These are phyloP conservation scores for Suillus subalutaceus DNA, from an alignment of 768 basidiomycete species.

Conservation along the genomic window DNA sequence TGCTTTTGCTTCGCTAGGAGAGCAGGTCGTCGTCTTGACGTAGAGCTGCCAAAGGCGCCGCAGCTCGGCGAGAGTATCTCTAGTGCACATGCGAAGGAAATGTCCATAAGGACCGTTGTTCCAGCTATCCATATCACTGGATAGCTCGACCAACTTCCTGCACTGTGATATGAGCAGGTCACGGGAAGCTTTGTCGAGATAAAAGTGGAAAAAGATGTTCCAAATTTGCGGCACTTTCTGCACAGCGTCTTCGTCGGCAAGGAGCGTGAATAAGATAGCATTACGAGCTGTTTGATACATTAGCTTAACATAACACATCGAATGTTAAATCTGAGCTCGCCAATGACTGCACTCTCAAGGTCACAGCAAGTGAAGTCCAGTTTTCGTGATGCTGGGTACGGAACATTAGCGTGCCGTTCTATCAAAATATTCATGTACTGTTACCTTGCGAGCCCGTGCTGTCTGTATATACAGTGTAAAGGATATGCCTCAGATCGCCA, in stretches of 20 bases:
- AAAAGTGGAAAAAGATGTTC: conserved; percentile 35
- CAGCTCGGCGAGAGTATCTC: conserved; percentile 26
- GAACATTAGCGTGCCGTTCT: not conserved
- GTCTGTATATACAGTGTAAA: conserved; percentile 46
- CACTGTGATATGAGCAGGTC: conserved; percentile 32
- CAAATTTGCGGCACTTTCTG: conserved; percentile 24
- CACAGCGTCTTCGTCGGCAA: conserved; percentile 26
- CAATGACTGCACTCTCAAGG: conserved; percentile 31
- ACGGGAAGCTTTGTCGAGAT: conserved; percentile 26
- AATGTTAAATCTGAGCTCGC: conserved; percentile 15
- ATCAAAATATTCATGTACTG: not conserved
- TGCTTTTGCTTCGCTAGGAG: conserved; percentile 14
- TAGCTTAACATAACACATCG: not conserved
- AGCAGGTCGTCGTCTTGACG: conserved; percentile 16
- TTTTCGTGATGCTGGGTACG: conserved; percentile 23
- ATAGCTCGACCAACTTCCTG: conserved; percentile 22
- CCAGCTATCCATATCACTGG: conserved; percentile 25
- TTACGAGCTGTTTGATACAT: conserved; percentile 27
- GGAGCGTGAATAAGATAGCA: conserved; percentile 28
- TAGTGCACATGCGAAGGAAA: conserved; percentile 28
- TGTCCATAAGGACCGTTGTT: conserved; percentile 29
- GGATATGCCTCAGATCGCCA: conserved; percentile 57
- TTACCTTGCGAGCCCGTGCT: not conserved
- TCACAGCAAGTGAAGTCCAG: conserved; percentile 35
- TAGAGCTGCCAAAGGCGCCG: conserved; percentile 26